A percentile compares a stretch with the other conserved stretches of the same genome.
Conservation (phyloP, 1,284 basidiomycete species). For the Microbotryum intermedium region DNA sequence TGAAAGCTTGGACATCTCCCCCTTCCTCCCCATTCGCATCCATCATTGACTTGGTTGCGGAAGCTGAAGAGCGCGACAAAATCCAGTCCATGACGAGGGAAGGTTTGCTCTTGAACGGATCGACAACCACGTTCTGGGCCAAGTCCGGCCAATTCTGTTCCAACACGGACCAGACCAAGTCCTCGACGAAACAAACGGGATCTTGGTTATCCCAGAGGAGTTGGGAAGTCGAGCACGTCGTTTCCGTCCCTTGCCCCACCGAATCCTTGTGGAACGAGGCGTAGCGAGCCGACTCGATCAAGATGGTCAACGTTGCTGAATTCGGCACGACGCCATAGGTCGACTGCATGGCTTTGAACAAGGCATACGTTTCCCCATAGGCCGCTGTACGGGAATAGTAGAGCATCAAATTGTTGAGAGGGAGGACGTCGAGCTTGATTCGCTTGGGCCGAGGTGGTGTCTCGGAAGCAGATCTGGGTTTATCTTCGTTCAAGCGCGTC, state of each 20-base stretch:
- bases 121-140: neutral
- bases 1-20: constrained; percentile 2
- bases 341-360: constrained; percentile 53
- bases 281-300: constrained; percentile 49
- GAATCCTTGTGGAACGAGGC: neutral
- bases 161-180: constrained; percentile 6
- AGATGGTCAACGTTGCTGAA: constrained; percentile 48
- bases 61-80: neutral
- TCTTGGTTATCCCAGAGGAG: constrained; percentile 31
- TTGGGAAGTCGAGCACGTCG: constrained; percentile 13
- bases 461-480: too few relatives aligned
- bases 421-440: constrained; percentile 24
- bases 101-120: neutral
- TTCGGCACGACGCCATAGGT: constrained; percentile 53
- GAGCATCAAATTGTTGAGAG: constrained; percentile 50
- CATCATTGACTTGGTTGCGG: too few relatives aligned
- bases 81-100: neutral
- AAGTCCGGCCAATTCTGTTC: constrained; percentile 1
- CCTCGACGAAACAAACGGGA: constrained; percentile 3
- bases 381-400: constrained; percentile 47
- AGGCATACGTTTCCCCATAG: constrained; percentile 52
- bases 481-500: too few relatives aligned
- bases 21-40: too few relatives aligned
- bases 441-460: neutral
- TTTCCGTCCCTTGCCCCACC: too few relatives aligned